Evolutionary conservation across 768 basidiomycete species (phyloP).

Genomic region (Tulasnella sp.): DNA sequence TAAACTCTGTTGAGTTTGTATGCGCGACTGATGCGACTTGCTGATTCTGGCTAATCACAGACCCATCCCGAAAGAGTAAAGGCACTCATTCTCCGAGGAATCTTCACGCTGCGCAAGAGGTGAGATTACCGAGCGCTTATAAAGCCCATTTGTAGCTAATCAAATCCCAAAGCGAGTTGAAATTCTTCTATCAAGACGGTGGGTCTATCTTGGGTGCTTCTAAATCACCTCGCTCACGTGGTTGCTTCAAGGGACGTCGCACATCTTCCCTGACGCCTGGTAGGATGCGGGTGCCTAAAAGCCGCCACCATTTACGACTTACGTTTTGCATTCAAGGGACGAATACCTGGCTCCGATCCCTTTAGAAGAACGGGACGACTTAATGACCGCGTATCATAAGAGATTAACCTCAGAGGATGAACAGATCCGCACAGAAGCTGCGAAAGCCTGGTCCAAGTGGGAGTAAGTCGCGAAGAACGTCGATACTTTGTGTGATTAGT

Average conservation of each 20-base stretch:
- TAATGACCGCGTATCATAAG: constrained; percentile 79
- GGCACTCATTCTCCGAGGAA: constrained; percentile 73
- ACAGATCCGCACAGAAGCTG: constrained; percentile 59
- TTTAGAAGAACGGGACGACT: constrained; percentile 69
- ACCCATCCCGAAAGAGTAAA: constrained; percentile 77
- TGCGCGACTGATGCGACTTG: neutral
- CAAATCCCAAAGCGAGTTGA: constrained; percentile 57
- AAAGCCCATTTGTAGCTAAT: too few species aligned
- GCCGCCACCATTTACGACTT: neutral
- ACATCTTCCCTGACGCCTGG: constrained; percentile 81
- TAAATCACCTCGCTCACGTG: neutral
- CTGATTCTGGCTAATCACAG: constrained; percentile 40
- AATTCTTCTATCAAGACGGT: constrained; percentile 91
- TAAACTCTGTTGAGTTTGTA: constrained; percentile 35
- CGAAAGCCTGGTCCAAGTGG: constrained; percentile 87
- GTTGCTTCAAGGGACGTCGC: constrained; percentile 12
- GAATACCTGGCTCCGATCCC: constrained; percentile 79
- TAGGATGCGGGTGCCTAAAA: constrained; percentile 37
- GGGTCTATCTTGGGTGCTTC: neutral
- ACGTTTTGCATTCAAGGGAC: constrained; percentile 52
- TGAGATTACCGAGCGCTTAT: too few species aligned
- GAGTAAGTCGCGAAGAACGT: constrained; percentile 54
- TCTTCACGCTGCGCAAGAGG: constrained; percentile 83
- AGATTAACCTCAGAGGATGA: constrained; percentile 73
- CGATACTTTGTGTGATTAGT: neutral